Conservation (phyloP, 2,329 filamentous ascomycete genomes). For the Aspergillus vadensis region DNA sequence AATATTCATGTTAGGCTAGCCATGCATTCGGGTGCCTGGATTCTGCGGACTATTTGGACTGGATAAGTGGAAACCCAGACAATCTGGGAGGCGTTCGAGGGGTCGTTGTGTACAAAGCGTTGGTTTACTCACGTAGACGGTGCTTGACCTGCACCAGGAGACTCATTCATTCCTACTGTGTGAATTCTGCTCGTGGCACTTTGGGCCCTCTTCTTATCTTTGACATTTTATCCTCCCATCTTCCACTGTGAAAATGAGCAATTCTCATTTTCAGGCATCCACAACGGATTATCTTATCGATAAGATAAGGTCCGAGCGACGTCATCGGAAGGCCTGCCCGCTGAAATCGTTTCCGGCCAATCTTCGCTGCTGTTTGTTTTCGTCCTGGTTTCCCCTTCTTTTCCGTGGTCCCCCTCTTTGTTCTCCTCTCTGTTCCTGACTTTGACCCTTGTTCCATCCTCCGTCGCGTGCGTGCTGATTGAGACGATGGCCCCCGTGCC, state of each 20-base stretch:
- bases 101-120: background rate
- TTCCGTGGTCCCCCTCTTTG: background rate
- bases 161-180: no score
- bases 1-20: background rate
- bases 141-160: background rate
- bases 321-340: conserved; percentile 8
- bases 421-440: background rate
- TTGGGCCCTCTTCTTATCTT: no score
- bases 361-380: background rate
- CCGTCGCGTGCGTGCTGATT: background rate
- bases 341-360: background rate
- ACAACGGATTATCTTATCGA: background rate
- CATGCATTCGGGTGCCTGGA: background rate
- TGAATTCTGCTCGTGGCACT: no score
- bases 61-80: background rate
- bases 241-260: background rate
- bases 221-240: no score
- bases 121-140: background rate
- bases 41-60: conserved; percentile 4
- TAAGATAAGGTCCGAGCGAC: background rate
- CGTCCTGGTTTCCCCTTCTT: background rate
- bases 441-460: background rate
- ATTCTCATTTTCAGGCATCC: no score
- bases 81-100: conserved; percentile 5
- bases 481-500: conserved; percentile 35